Percentiles rank a stretch among this genome's conserved stretches.
phyloP scores from a whole-genome alignment of 805 yeast genomes.

The Zygoascus ofunaensis region DNA sequence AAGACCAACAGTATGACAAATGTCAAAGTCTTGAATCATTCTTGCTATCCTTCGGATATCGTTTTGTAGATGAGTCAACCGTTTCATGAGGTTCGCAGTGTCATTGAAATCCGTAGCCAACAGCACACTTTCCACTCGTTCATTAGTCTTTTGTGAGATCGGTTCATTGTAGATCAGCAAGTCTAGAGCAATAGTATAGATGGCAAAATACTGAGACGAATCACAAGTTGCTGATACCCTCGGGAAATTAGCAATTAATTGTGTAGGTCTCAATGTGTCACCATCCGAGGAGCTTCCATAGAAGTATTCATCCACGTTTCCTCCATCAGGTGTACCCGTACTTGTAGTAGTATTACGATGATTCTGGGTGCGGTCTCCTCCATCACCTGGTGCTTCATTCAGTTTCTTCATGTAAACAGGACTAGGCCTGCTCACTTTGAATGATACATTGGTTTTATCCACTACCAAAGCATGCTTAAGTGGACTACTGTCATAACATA shows the following conservation, averaged over 20 bases:
- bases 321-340: not conserved
- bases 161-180: constrained; percentile 71
- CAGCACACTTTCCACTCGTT: constrained; percentile 54
- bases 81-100: constrained; percentile 37
- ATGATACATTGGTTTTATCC: constrained; percentile 51
- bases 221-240: constrained; percentile 58
- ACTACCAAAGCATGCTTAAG: constrained; percentile 46
- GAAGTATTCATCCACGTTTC: not conserved
- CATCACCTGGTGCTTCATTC: not conserved
- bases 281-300: constrained; percentile 13
- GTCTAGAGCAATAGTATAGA: constrained; percentile 54
- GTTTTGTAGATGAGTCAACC: constrained; percentile 42
- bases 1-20: constrained; percentile 28
- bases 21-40: constrained; percentile 24
- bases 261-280: constrained; percentile 14
- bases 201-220: constrained; percentile 60
- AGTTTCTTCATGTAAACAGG: constrained; percentile 33
- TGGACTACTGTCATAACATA: constrained; percentile 46
- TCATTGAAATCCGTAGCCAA: constrained; percentile 66
- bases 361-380: not conserved
- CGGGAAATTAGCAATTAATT: constrained; percentile 44
- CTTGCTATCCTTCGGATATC: constrained; percentile 35
- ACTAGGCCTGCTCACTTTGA: constrained; percentile 49
- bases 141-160: constrained; percentile 44
- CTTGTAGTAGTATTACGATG: constrained; percentile 1